Base-by-base conservation (phyloP, 306 rosid species). In the Hippophae rhamnoides region DNA sequence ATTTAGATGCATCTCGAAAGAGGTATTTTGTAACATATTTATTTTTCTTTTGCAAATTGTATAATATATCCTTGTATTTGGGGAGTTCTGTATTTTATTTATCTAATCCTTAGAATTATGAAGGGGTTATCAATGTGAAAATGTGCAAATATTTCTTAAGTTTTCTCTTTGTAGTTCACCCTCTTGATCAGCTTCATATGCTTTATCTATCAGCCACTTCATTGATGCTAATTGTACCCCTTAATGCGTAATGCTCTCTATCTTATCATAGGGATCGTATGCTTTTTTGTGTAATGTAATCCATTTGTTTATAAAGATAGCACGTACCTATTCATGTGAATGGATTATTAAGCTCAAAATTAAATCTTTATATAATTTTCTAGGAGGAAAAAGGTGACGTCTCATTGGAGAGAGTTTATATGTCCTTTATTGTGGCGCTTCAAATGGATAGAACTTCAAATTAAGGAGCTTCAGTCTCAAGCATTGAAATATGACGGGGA, bases 401-500 rank as follows among this genome's bases (percentile, higher is more conserved):
- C 6, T 66, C 86, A 83, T 54, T 92, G 95, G 96, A 84, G 74
- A 72, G 80, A 43, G 70, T 92, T 81, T 72, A 75, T 80, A 64
- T 65, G 58, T 57, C 96, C 95, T 42, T 52, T 82, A 27, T 73
- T 43, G 74, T 80, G 86, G 90, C 90, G 95, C 23, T 80, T 84
- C 75, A 92, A 82, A 79, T 88, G 96, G 96, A 40, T 76, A 46
- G 99, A 85, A 67, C 68, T 88, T 76, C 69, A 57, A 72, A 62
- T 88, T 47, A 80, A 54, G 74, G 74, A 73, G 66, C 88, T 92
- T 61, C 76, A 68, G 58, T 82, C 84, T 51, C 89, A 71, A 72
- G 58, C 68, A 13, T 68, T 8, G 18, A 77, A 83, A 74, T 92
- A 88, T 64, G 82, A 78, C 10, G 54, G 67, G 47, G 81, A 82